These are phyloP conservation scores for Verticillium nubilum DNA, from an alignment of 2,329 filamentous ascomycete species.

Conservation along the genomic window DNA sequence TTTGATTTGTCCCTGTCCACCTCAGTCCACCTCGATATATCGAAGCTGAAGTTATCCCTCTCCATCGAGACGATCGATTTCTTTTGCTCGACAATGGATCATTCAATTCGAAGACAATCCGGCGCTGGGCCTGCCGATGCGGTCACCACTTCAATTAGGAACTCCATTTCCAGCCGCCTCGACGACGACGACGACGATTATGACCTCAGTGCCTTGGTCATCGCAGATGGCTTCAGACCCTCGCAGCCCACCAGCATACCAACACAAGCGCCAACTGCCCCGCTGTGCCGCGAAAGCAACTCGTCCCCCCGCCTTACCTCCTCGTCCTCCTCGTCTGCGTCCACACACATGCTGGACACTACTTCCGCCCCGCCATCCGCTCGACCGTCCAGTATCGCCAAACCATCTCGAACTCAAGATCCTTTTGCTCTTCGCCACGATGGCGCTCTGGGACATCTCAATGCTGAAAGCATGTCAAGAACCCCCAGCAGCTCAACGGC, in stretches of 20 bases:
- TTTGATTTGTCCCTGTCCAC: not conserved
- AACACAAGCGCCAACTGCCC: slow-evolving; percentile 12
- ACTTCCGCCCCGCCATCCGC: slow-evolving; percentile 17
- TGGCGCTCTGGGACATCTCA: slow-evolving; percentile 19
- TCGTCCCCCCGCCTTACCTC: not conserved
- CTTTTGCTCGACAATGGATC: slow-evolving; percentile 29
- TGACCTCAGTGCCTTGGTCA: slow-evolving; percentile 41
- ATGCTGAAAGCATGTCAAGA: slow-evolving; percentile 12
- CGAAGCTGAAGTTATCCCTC: not conserved
- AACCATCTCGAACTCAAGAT: slow-evolving; percentile 43
- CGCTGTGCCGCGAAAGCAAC: not conserved
- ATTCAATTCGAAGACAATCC: slow-evolving; percentile 29
- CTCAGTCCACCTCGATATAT: not conserved
- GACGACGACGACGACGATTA: slow-evolving; percentile 41
- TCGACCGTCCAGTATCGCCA: slow-evolving; percentile 51
- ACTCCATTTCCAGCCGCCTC: slow-evolving; percentile 20
- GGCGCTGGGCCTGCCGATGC: slow-evolving; percentile 37
- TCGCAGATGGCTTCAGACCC: slow-evolving; percentile 49
- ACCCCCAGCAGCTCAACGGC: slow-evolving; percentile 28
- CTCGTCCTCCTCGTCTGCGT: not conserved
- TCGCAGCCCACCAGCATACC: not conserved
- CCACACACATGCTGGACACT: slow-evolving; percentile 10
- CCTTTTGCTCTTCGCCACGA: slow-evolving; percentile 49
- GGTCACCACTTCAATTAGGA: slow-evolving; percentile 32
- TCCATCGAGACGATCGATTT: not conserved